Conservation (phyloP, 495 filamentous ascomycete genomes). For the Delitschia confertaspora region DNA sequence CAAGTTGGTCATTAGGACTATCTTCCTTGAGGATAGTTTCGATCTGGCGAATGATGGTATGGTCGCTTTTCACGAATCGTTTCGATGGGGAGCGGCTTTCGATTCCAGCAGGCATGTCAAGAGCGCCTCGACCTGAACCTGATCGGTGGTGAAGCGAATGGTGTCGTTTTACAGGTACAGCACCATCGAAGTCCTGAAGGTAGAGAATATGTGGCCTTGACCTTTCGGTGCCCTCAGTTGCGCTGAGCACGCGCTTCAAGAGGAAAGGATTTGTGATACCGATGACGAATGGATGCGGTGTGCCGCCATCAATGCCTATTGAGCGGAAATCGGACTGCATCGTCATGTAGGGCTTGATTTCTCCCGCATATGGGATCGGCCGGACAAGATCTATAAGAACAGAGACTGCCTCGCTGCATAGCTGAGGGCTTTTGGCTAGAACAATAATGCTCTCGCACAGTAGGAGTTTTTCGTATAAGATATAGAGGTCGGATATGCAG, state of each 20-base stretch:
- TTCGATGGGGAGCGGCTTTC: constrained; percentile 21
- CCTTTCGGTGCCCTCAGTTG: constrained; percentile 14
- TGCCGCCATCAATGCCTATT: constrained; percentile 25
- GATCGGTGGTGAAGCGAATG: constrained; percentile 20
- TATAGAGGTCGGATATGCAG: constrained; percentile 29
- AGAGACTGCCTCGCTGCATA: constrained; percentile 30
- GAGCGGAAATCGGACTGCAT: constrained; percentile 34
- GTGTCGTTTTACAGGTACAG: constrained; percentile 24
- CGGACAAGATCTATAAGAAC: constrained; percentile 30
- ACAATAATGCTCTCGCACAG: constrained; percentile 32
- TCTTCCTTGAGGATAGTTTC: constrained; percentile 22
- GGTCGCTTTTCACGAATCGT: constrained; percentile 25
- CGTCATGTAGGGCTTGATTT: constrained; percentile 29
- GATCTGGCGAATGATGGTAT: constrained; percentile 15
- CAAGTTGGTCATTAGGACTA: constrained; percentile 17
- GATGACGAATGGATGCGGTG: constrained; percentile 27
- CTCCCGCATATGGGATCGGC: constrained; percentile 32
- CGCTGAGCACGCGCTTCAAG: constrained; percentile 23
- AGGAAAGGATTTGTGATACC: constrained; percentile 34
- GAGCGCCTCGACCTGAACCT: constrained; percentile 9
- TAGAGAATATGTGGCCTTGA: constrained; percentile 26
- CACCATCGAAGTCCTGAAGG: constrained; percentile 20
- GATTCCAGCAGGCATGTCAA: constrained; percentile 21
- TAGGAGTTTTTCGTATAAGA: constrained; percentile 31
- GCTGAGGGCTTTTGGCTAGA: constrained; percentile 31